These are phyloP conservation scores for Diddensiella transvaalensis DNA, from an alignment of 805 yeast genomes.

Conservation along the genomic window DNA sequence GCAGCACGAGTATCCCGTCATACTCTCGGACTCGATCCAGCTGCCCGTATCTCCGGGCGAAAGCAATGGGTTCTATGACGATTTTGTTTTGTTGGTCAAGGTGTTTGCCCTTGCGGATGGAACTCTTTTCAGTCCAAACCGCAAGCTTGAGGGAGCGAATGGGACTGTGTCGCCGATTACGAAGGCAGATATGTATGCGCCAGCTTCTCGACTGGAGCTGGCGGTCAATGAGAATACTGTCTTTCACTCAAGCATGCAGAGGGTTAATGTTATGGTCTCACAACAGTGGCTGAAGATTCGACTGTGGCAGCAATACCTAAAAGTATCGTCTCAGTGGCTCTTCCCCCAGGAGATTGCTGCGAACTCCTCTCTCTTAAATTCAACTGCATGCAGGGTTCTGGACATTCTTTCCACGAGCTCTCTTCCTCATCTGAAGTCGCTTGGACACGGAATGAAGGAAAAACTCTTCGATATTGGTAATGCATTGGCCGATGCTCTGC, in stretches of 20 bases:
- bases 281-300: conserved; percentile 6
- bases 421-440: not conserved
- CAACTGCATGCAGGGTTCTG: not conserved
- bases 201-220: not conserved
- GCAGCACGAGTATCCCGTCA: conserved; percentile 1
- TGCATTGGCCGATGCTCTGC: conserved; percentile 4
- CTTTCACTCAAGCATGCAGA: conserved; percentile 2
- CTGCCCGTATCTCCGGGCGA: not conserved
- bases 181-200: not conserved
- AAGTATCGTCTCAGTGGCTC: not conserved
- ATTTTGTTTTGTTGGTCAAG: conserved; percentile 5
- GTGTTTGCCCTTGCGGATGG: conserved; percentile 5
- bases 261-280: conserved; percentile 6
- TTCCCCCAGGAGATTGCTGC: not conserved
- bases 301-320: conserved; percentile 5
- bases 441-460: conserved; percentile 7
- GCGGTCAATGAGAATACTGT: not conserved
- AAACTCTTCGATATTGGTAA: conserved; percentile 3
- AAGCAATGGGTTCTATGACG: not conserved
- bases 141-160: not conserved
- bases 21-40: not conserved
- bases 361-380: not conserved
- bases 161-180: not conserved
- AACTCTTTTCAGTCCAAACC: not conserved
- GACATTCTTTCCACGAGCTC: conserved; percentile 1